Conservation (phyloP, 306 rosid species). For the Cucurbita ficifolia region DNA sequence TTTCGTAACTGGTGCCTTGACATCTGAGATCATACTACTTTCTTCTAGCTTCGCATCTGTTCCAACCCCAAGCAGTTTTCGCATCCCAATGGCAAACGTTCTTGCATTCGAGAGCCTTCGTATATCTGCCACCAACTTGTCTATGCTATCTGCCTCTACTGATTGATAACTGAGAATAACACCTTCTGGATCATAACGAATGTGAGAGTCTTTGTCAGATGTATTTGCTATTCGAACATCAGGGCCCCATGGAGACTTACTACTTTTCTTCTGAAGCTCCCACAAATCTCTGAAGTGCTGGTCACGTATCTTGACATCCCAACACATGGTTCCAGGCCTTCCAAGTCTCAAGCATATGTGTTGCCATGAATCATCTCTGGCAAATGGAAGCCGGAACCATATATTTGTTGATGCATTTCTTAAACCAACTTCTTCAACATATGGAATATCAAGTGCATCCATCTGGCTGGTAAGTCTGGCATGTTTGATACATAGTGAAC, state of each 20-base stretch:
- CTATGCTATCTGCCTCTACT: slow-evolving; percentile 81
- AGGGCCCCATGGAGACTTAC: slow-evolving; percentile 76
- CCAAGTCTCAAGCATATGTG: slow-evolving; percentile 92
- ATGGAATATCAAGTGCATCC: slow-evolving; percentile 83
- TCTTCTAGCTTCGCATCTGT: slow-evolving; percentile 79
- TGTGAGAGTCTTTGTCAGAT: slow-evolving; percentile 90
- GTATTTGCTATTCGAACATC: slow-evolving; percentile 95
- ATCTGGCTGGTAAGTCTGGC: slow-evolving; percentile 96
- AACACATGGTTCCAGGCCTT: slow-evolving; percentile 88
- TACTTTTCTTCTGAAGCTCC: slow-evolving; percentile 94
- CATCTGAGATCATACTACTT: slow-evolving; percentile 32
- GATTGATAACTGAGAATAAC: slow-evolving; percentile 88
- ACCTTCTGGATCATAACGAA: slow-evolving; percentile 92
- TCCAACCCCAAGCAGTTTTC: slow-evolving; percentile 72
- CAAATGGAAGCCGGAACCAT: slow-evolving; percentile 91
- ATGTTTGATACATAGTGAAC: slow-evolving; percentile 81
- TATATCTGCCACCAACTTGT: slow-evolving; percentile 82
- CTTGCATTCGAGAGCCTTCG: slow-evolving; percentile 94
- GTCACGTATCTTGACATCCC: slow-evolving; percentile 96
- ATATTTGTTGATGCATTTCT: slow-evolving; percentile 73
- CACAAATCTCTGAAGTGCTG: slow-evolving; percentile 94
- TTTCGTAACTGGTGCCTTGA: slow-evolving; percentile 45
- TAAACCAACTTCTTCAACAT: slow-evolving; percentile 86
- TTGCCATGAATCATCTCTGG: slow-evolving; percentile 87
- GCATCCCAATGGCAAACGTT: slow-evolving; percentile 91